Evolutionary conservation across 768 basidiomycete species (phyloP).

Genomic region (Serpula lacrymans): DNA sequence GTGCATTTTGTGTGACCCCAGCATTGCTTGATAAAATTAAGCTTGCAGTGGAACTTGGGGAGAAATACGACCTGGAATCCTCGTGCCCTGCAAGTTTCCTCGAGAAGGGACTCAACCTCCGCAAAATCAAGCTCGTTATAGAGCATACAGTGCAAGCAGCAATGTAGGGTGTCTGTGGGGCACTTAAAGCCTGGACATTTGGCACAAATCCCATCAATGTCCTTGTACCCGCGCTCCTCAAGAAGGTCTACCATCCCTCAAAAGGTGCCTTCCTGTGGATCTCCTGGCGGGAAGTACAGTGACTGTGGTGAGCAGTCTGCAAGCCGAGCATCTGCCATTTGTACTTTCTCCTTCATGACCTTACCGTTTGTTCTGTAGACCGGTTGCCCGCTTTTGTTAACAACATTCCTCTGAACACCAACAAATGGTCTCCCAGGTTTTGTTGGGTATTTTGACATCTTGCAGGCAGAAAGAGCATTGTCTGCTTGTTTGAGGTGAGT

Average conservation of each 20-base stretch:
- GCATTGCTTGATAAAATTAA: slow-evolving; percentile 35
- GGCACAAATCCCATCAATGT: neutral
- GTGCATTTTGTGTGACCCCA: slow-evolving; percentile 33
- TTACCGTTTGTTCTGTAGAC: slow-evolving; percentile 8
- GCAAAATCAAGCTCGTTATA: slow-evolving; percentile 41
- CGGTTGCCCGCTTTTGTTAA: slow-evolving; percentile 11
- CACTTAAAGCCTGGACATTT: slow-evolving; percentile 12
- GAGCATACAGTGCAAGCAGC: slow-evolving; percentile 35
- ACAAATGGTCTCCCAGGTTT: slow-evolving; percentile 10
- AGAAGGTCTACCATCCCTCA: slow-evolving; percentile 38
- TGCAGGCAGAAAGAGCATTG: slow-evolving; percentile 16
- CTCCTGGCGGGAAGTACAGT: slow-evolving; percentile 11
- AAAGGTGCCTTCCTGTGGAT: slow-evolving; percentile 26
- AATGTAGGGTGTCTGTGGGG: slow-evolving; percentile 14
- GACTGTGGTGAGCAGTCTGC: slow-evolving; percentile 10
- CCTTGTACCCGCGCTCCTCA: slow-evolving; percentile 13
- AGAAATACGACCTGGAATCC: slow-evolving; percentile 32
- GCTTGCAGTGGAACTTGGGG: slow-evolving; percentile 38
- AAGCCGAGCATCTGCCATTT: slow-evolving; percentile 7
- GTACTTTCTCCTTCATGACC: slow-evolving; percentile 4
- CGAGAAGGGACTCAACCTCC: slow-evolving; percentile 29
- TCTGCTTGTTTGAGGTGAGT: slow-evolving; percentile 21
- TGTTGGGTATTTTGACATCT: slow-evolving; percentile 17
- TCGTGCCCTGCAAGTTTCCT: slow-evolving; percentile 17
- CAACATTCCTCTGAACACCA: slow-evolving; percentile 16